phyloP scores from a whole-genome alignment of 345 rosid species.

The Acer yangbiense region DNA sequence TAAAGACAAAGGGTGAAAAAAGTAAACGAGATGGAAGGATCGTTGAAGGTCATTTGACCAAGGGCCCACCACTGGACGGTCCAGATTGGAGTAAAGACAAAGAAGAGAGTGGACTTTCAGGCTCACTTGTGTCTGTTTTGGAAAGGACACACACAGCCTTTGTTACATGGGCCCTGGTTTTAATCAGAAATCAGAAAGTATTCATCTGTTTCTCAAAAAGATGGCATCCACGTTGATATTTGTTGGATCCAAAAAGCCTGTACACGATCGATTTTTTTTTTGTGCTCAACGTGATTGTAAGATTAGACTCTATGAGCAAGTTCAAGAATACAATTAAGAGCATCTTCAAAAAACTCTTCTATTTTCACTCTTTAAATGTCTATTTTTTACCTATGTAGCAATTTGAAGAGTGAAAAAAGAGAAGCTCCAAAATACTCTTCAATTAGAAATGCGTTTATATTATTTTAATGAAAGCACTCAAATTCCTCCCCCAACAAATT shows the following conservation, averaged over 20 bases:
- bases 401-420: too few relatives aligned
- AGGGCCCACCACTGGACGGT: conserved; percentile 30
- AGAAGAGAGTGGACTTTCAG: conserved; percentile 57
- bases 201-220: conserved; percentile 9
- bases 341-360: too few relatives aligned
- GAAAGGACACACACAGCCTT: conserved; percentile 50
- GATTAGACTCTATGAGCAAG: too few relatives aligned
- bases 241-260: conserved; percentile 16
- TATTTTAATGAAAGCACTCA: too few relatives aligned
- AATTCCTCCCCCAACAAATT: too few relatives aligned
- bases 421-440: too few relatives aligned
- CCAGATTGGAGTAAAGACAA: conserved; percentile 19
- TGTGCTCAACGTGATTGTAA: too few relatives aligned
- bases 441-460: too few relatives aligned
- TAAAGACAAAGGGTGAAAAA: neutral
- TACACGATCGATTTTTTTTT: neutral
- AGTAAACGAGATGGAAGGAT: neutral
- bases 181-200: conserved; percentile 6
- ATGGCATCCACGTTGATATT: conserved; percentile 21
- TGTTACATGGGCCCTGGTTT: conserved; percentile 33
- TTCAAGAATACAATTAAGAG: too few relatives aligned
- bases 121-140: conserved; percentile 26
- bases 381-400: too few relatives aligned
- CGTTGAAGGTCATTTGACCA: neutral
- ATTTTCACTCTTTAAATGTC: too few relatives aligned